Conservation (phyloP, 257 asterid genomes). For the Parsonsia alboflavescens region DNA sequence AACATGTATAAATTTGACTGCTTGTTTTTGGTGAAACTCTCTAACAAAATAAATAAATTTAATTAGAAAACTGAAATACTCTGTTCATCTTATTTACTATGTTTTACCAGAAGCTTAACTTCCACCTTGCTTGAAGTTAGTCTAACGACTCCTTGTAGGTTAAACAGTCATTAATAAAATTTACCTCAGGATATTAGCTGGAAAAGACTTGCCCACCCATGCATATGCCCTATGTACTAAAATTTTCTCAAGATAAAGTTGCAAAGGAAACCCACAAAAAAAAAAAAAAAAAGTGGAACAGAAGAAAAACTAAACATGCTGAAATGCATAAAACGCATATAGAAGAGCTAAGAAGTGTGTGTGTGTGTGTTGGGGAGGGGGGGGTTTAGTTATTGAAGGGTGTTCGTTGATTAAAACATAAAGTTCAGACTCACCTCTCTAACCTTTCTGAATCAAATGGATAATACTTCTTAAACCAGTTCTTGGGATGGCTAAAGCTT, state of each 20-base stretch:
- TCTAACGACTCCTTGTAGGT: too few species aligned
- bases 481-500: conserved; percentile 38
- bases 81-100: too few species aligned
- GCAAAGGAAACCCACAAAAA: background rate
- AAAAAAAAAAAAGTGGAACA: too few species aligned
- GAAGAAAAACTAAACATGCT: background rate
- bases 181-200: background rate
- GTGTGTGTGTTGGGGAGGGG: background rate
- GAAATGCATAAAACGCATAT: background rate
- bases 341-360: background rate
- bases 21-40: too few species aligned
- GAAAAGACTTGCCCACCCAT: background rate
- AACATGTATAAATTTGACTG: too few species aligned
- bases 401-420: background rate
- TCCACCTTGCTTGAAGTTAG: too few species aligned
- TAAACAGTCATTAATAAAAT: too few species aligned
- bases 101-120: too few species aligned
- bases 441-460: conserved; percentile 55
- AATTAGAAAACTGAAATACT: too few species aligned
- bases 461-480: conserved; percentile 43
- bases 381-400: background rate
- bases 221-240: background rate
- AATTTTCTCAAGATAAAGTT: background rate
- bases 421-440: conserved; percentile 37
- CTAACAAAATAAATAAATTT: too few species aligned